phyloP scores from a whole-genome alignment of 148 eudicot genomes.

The Beta vulgaris region DNA sequence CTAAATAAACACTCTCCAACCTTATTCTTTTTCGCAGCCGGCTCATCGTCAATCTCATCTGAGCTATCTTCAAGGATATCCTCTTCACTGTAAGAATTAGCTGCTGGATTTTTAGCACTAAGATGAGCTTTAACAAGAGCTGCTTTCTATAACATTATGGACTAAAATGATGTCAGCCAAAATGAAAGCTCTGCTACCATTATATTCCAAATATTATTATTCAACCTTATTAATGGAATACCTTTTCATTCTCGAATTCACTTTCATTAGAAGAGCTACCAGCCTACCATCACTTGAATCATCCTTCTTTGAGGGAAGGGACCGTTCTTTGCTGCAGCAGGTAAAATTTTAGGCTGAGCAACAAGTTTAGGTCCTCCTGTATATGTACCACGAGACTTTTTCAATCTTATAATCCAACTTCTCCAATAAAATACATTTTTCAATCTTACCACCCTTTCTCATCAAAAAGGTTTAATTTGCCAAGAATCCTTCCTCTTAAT shows the following conservation, averaged over 20 bases:
- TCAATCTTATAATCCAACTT: too few relatives aligned
- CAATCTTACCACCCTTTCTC: too few relatives aligned
- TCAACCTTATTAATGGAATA: not conserved
- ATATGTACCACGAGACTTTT: too few relatives aligned
- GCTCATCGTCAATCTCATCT: constrained; percentile 44
- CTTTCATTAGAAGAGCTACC: constrained; percentile 25
- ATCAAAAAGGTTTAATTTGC: too few relatives aligned
- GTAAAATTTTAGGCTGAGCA: constrained; percentile 11
- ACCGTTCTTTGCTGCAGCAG: constrained; percentile 27
- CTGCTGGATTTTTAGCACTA: constrained; percentile 17
- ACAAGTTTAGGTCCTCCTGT: constrained; percentile 12
- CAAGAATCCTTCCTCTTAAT: too few relatives aligned
- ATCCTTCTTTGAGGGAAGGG: constrained; percentile 20
- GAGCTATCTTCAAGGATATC: constrained; percentile 36
- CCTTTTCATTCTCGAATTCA: constrained; percentile 41
- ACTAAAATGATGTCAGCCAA: not conserved
- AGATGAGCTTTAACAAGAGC: not conserved
- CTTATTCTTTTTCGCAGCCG: constrained; percentile 30
- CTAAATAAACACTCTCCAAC: not conserved
- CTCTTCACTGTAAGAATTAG: constrained; percentile 28
- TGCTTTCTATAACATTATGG: not conserved
- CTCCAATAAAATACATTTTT: too few relatives aligned
- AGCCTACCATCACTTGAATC: constrained; percentile 15
- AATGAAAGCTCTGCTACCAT: not conserved
- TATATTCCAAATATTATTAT: not conserved